Evolutionary conservation across 495 filamentous ascomycete species (phyloP).

Genomic region (Saxophila tyrrhenica): DNA sequence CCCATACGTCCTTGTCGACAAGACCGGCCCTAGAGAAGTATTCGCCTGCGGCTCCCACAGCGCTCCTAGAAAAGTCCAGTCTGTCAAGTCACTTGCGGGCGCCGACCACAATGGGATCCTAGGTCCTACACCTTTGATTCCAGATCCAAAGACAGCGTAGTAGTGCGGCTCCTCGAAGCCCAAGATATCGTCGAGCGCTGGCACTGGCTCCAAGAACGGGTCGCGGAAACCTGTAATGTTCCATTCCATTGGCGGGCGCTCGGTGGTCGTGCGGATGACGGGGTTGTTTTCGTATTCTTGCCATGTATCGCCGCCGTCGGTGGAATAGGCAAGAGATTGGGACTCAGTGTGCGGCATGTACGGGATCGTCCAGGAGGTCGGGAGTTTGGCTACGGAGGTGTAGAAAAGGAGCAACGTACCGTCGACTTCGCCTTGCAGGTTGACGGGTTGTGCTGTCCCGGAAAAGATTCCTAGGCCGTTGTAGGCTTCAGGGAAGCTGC

Average conservation of each 20-base stretch:
- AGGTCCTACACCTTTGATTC: conserved; percentile 38
- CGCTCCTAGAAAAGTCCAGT: conserved; percentile 43
- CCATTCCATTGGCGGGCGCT: not conserved
- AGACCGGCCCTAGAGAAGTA: conserved; percentile 23
- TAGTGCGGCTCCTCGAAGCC: conserved; percentile 28
- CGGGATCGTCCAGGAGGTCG: not conserved
- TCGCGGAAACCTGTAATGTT: conserved; percentile 5
- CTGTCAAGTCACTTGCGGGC: conserved; percentile 33
- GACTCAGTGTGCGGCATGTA: not conserved
- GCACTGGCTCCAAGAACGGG: conserved; percentile 7
- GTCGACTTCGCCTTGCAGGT: not conserved
- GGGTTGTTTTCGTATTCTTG: not conserved
- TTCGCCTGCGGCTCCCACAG: conserved; percentile 38
- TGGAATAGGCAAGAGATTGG: not conserved
- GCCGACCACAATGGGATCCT: conserved; percentile 44
- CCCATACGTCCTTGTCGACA: conserved; percentile 39
- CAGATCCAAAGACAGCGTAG: conserved; percentile 43
- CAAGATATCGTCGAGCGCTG: conserved; percentile 31
- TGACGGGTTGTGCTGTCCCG: conserved; percentile 25
- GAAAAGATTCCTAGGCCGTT: conserved; percentile 43
- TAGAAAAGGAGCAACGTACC: not conserved
- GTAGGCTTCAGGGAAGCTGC: conserved; percentile 24
- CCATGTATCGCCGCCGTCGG: conserved; percentile 2
- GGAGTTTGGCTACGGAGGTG: conserved; percentile 4
- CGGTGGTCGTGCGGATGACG: conserved; percentile 7